Evolutionary conservation across 2,329 filamentous ascomycete species (phyloP), one percentile per base, ranked within the genome.

Genomic region (Xylaria multiplex): DNA sequence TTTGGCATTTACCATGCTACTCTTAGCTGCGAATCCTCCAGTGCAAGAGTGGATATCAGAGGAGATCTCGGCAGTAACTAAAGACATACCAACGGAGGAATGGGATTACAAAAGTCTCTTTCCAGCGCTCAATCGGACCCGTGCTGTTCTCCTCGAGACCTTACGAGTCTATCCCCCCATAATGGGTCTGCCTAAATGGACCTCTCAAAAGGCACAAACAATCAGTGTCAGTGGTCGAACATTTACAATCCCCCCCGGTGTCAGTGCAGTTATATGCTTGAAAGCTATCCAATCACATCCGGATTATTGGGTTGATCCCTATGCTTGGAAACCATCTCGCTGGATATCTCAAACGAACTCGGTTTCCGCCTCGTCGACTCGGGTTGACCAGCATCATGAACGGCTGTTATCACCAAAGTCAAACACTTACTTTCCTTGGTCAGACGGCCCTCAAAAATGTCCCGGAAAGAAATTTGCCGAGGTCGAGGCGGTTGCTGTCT

Each of bases 91-190:
- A 1, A 13, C 58, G 2, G 65, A 68, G 13, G n/a, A 24, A 9
- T 69, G 66, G 65, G 64, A 69, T 11, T 74, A 72, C 54, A 67
- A 67, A 42, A 27, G 45, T 13, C 49, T 73, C 13, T 75, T 71
- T 54, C 61, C 70, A 1, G 35, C 30, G 6, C 69, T 75, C 9
- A 72, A 72, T 30, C 67, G 71, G 5, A 74, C 73, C 54, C 65
- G 66, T 8, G 72, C 73, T 0, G 63, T 73, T 3, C 40, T 76
- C 50, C 42, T 55, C 24, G 65, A 67, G 48, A 50, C 46, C 4
- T 40, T 67, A 7, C 65, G 65, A 3, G 11, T 67, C 2, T 67
- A 57, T n/a, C 52, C 65, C 16, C 61, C 65, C 6, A 58, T 61
- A 5, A 8, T 35, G 30, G 61, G 35, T 13, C 32, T 64, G 27